Conservation (phyloP, 1,284 basidiomycete genomes). For the Cystobasidiaceae sp. region DNA sequence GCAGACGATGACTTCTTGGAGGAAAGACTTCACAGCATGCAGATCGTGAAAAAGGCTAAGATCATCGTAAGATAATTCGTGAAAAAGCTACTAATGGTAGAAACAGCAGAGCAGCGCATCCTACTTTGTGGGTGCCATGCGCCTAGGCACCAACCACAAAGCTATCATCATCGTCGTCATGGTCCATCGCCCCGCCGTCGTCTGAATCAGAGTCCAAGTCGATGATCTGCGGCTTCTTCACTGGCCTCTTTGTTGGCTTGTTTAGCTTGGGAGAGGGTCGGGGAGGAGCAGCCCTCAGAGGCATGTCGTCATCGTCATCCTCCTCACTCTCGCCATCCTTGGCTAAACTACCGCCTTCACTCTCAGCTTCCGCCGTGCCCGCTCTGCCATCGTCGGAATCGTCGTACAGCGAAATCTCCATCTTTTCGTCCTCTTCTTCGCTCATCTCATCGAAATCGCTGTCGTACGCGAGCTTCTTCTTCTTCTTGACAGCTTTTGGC, state of each 20-base stretch:
- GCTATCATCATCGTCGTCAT: neutral
- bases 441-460: conserved; percentile 13
- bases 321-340: neutral
- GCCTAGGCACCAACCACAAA: no score
- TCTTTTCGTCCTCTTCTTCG: conserved; percentile 15
- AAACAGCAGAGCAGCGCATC: no score
- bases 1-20: no score
- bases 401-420: conserved; percentile 7
- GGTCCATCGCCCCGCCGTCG: neutral
- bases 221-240: neutral
- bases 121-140: no score
- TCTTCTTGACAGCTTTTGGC: conserved; percentile 10
- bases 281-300: no score
- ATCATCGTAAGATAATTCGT: no score
- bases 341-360: neutral
- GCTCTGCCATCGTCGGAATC: conserved; percentile 11
- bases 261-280: no score
- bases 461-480: conserved; percentile 19
- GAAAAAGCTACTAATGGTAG: no score
- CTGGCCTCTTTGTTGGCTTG: neutral
- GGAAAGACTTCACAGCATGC: no score
- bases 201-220: neutral
- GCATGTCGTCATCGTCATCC: neutral
- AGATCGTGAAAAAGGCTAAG: no score
- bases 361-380: neutral